These are phyloP conservation scores for Macrolepiota fuliginosa DNA, from an alignment of 768 basidiomycete species.

Conservation along the genomic window DNA sequence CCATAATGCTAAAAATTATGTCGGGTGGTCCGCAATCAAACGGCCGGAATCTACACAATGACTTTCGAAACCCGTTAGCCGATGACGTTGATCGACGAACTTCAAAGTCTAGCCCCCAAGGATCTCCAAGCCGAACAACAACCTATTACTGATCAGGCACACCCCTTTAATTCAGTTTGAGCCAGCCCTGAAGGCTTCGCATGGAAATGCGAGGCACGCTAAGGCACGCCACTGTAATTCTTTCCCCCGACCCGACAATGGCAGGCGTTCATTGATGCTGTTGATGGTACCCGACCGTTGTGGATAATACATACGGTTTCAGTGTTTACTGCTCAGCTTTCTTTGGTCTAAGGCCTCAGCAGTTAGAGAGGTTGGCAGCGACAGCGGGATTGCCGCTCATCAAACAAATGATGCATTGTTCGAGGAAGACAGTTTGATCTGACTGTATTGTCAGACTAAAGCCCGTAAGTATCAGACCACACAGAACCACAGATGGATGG, in stretches of 20 bases:
- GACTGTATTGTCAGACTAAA: too few relatives aligned
- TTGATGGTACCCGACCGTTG: not conserved
- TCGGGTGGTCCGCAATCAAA: not conserved
- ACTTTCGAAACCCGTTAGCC: not conserved
- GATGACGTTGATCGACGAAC: not conserved
- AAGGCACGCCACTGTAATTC: not conserved
- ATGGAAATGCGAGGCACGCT: not conserved
- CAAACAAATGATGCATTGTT: too few relatives aligned
- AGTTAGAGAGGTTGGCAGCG: not conserved
- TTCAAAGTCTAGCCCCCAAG: not conserved
- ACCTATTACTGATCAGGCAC: not conserved
- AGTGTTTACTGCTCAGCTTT: too few relatives aligned
- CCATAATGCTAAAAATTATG: not conserved
- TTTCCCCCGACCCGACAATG: not conserved
- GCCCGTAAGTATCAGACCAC: too few relatives aligned
- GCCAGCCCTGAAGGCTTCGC: not conserved
- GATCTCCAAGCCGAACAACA: not conserved
- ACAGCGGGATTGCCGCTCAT: not conserved
- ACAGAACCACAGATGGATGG: too few relatives aligned
- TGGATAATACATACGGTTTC: not conserved
- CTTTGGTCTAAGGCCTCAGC: too few relatives aligned
- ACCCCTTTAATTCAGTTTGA: not conserved
- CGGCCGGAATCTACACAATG: not conserved
- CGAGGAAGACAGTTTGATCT: too few relatives aligned
- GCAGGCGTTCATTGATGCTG: slow-evolving; percentile 2